A percentile compares a stretch with the other conserved stretches of the same genome.
These are phyloP conservation scores for Sungouiella thailandica DNA, from an alignment of 805 yeast genomes.

Conservation along the genomic window DNA sequence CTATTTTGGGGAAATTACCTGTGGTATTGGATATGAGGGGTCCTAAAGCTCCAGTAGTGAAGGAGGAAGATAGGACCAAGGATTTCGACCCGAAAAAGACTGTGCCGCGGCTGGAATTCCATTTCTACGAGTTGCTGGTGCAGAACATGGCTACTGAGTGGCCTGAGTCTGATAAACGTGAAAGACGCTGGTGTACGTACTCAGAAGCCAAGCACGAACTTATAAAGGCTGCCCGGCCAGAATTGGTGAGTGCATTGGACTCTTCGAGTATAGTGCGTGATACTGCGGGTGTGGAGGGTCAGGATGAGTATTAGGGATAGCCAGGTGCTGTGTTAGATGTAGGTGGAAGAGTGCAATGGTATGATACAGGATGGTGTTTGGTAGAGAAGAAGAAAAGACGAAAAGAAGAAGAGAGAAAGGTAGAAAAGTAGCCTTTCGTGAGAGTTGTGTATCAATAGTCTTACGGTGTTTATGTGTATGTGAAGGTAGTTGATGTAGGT, in stretches of 20 bases:
- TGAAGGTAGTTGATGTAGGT: too few relatives aligned
- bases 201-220: conserved; percentile 63
- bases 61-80: conserved; percentile 21
- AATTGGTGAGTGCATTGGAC: conserved; percentile 59
- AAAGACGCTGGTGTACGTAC: conserved; percentile 71
- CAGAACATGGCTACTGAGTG: conserved; percentile 52
- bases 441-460: too few relatives aligned
- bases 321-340: too few relatives aligned
- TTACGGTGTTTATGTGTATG: too few relatives aligned
- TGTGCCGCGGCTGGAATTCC: conserved; percentile 80
- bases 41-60: conserved; percentile 32
- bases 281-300: conserved; percentile 5
- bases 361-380: too few relatives aligned
- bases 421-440: background rate
- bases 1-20: conserved; percentile 52
- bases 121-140: conserved; percentile 75
- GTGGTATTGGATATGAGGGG: conserved; percentile 55
- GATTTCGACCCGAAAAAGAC: conserved; percentile 32
- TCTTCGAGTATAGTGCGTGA: conserved; percentile 47
- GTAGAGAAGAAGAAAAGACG: background rate
- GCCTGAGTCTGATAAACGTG: conserved; percentile 69
- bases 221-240: conserved; percentile 55
- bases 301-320: conserved; percentile 4
- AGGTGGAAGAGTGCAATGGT: too few relatives aligned
- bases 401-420: background rate